Percentiles rank a stretch among this genome's conserved stretches.
These are phyloP conservation scores for Chalciporus pseudorubinellus DNA, from an alignment of 768 basidiomycete species.

Conservation along the genomic window DNA sequence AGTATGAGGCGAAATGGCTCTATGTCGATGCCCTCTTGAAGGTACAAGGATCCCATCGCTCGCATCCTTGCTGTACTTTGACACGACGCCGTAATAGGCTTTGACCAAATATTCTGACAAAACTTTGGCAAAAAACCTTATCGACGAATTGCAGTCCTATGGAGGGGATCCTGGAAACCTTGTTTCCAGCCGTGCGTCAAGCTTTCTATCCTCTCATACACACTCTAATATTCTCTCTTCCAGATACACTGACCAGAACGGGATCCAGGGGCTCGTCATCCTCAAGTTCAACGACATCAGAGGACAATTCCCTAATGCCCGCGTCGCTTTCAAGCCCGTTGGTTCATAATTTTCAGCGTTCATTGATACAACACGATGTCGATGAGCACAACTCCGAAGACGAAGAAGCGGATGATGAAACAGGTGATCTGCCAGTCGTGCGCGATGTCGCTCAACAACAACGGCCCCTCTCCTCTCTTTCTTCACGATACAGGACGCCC, in stretches of 20 bases:
- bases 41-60: constrained; percentile 39
- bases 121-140: constrained; percentile 70
- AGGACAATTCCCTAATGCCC: constrained; percentile 25
- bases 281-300: constrained; percentile 63
- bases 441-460: constrained; percentile 38
- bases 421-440: constrained; percentile 40
- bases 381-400: constrained; percentile 44
- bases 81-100: constrained; percentile 45
- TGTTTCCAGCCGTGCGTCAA: constrained; percentile 57
- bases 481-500: constrained; percentile 80
- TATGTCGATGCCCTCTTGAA: constrained; percentile 88
- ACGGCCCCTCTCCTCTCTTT: constrained; percentile 75
- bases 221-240: constrained; percentile 1
- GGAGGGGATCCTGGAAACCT: constrained; percentile 65
- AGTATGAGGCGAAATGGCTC: constrained; percentile 79
- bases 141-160: constrained; percentile 76
- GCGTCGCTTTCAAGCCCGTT: constrained; percentile 12
- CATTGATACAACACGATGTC: constrained; percentile 16
- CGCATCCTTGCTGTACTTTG: background rate
- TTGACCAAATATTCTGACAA: constrained; percentile 81
- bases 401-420: constrained; percentile 47
- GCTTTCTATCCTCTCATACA: background rate
- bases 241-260: constrained; percentile 38
- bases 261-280: constrained; percentile 59
- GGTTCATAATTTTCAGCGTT: constrained; percentile 12